Percentiles rank a stretch among this genome's conserved stretches.
Conservation (phyloP, 2,329 filamentous ascomycete species). For the Plectosphaerella plurivora region DNA sequence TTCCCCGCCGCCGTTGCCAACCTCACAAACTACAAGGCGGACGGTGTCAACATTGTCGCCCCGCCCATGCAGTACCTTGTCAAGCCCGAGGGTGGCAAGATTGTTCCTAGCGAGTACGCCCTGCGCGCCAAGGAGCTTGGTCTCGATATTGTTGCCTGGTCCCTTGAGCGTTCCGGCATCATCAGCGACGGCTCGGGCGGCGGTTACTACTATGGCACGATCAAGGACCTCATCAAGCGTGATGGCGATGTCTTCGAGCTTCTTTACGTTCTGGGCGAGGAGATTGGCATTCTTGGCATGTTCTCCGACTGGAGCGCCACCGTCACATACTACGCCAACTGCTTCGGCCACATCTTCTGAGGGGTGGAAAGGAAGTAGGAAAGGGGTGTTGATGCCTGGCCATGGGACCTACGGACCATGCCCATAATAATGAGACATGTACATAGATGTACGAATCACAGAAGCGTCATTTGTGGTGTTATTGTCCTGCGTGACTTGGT, state of each 20-base stretch:
- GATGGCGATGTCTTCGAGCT: slow-evolving; percentile 65
- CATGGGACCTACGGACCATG: too few relatives aligned
- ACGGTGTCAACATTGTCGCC: slow-evolving; percentile 58
- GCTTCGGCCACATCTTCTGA: slow-evolving; percentile 40
- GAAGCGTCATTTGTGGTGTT: too few relatives aligned
- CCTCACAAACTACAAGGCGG: slow-evolving; percentile 48
- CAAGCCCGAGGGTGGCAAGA: slow-evolving; percentile 42
- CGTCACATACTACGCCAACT: slow-evolving; percentile 68
- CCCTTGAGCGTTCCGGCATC: slow-evolving; percentile 61
- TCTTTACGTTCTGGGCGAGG: slow-evolving; percentile 57
- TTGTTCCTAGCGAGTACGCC: slow-evolving; percentile 62
- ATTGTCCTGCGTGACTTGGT: too few relatives aligned
- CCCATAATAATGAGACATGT: too few relatives aligned
- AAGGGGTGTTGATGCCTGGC: too few relatives aligned
- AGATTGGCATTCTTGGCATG: slow-evolving; percentile 57
- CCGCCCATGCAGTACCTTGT: slow-evolving; percentile 62
- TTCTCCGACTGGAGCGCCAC: slow-evolving; percentile 69
- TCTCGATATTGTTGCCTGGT: slow-evolving; percentile 65
- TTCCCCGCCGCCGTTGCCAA: slow-evolving; percentile 51
- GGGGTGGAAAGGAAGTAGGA: neutral
- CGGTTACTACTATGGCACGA: slow-evolving; percentile 52
- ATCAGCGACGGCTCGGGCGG: slow-evolving; percentile 43
- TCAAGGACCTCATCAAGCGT: slow-evolving; percentile 49
- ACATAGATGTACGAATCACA: too few relatives aligned
- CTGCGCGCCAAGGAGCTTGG: slow-evolving; percentile 54